Evolutionary conservation across 768 basidiomycete species (phyloP).

Genomic region (Mycena kentingensis): DNA sequence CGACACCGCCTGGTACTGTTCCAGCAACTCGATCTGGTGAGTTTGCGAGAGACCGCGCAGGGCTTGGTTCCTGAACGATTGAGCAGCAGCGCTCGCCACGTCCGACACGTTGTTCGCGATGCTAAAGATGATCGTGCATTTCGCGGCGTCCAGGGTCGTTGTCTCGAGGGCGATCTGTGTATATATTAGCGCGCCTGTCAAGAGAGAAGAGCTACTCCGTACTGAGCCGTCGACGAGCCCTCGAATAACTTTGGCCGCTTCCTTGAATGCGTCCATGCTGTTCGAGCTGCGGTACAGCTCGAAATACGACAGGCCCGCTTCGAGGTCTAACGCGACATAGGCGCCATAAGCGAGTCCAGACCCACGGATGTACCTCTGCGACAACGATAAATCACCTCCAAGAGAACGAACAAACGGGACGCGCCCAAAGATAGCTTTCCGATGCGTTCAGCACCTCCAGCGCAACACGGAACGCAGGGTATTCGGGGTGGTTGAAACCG

Average conservation of each 20-base stretch:
- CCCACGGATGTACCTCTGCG: constrained; percentile 86
- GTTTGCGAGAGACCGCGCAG: constrained; percentile 81
- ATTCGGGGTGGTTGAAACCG: constrained; percentile 81
- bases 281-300: constrained; percentile 85
- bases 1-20: constrained; percentile 77
- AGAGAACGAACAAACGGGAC: constrained; percentile 5
- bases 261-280: constrained; percentile 75
- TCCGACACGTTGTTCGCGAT: constrained; percentile 86
- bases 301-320: constrained; percentile 77
- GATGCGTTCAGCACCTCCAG: constrained; percentile 87
- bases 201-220: constrained; percentile 1
- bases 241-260: constrained; percentile 74
- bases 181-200: background rate
- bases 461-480: constrained; percentile 83
- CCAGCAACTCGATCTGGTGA: constrained; percentile 73
- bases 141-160: constrained; percentile 84
- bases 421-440: constrained; percentile 93
- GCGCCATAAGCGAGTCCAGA: constrained; percentile 94
- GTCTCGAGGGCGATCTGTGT: constrained; percentile 83
- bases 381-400: constrained; percentile 18
- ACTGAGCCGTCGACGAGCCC: constrained; percentile 85
- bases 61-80: constrained; percentile 88
- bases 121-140: constrained; percentile 86
- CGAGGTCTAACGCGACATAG: constrained; percentile 69
- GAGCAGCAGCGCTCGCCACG: constrained; percentile 77